Percentiles rank a stretch among this genome's conserved stretches.
Conservation (phyloP, 352 stramenopile species). For the Phytophthora sp. region DNA sequence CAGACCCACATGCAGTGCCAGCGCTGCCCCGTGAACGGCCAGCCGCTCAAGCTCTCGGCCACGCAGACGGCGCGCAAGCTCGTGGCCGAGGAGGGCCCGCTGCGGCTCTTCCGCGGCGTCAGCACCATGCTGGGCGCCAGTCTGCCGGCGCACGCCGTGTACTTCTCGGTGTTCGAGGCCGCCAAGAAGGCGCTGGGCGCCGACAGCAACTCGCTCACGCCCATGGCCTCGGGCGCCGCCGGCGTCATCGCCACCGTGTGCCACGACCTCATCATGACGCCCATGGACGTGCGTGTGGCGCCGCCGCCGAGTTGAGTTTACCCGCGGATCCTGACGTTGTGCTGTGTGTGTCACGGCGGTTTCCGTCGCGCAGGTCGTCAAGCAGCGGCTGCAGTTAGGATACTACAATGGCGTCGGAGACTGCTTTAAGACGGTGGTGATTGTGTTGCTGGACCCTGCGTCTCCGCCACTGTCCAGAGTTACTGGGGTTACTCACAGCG, state of each 20-base stretch:
- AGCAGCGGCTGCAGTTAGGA: constrained; percentile 99
- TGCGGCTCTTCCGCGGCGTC: constrained; percentile 96
- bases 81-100: constrained; percentile 66
- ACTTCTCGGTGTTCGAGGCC: constrained; percentile 94
- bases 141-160: constrained; percentile 95
- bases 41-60: constrained; percentile 59
- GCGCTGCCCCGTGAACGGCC: constrained; percentile 71
- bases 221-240: constrained; percentile 78
- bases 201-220: constrained; percentile 72
- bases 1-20: constrained; percentile 98
- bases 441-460: constrained; percentile 22
- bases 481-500: constrained; percentile 19
- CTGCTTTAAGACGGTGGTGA: constrained; percentile 85
- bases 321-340: constrained; percentile 1
- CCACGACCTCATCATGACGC: constrained; percentile 99
- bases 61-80: constrained; percentile 68
- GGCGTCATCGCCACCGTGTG: constrained; percentile 94
- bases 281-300: constrained; percentile 90
- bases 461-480: constrained; percentile 11
- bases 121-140: constrained; percentile 98
- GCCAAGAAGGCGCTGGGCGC: constrained; percentile 86
- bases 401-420: constrained; percentile 95
- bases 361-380: constrained; percentile 86
- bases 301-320: too few species aligned
- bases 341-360: background rate